Base-by-base conservation (phyloP, 1,284 basidiomycete genomes). In the Tetrapyrgos nigripes region DNA sequence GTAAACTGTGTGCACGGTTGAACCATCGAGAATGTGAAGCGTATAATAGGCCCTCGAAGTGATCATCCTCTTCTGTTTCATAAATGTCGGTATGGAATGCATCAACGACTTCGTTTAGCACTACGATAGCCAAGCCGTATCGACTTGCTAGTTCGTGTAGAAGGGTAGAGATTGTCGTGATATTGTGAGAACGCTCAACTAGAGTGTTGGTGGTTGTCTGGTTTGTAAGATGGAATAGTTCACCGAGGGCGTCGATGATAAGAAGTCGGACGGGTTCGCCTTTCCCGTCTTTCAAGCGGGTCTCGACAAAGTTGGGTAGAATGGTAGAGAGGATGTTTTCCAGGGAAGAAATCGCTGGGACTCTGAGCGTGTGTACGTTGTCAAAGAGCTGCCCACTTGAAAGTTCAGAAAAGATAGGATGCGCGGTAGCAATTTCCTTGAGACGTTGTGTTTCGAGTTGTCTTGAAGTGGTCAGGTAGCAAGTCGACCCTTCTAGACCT, bases 101-200 rank as follows among this genome's bases (percentile, higher is more conserved):
- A 66, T 94, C 91, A n/a, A 86, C 80, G 2, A 96, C 93, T 71
- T 95, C 92, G 72, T 96, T 97, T 47, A 97, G 76, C 37, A 96
- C 87, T 26, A 97, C 76, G 29, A 97, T 78, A 0, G 93, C 92
- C 24, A 96, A 71, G 33, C 79, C 76, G 66, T 90, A 79, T 57
- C 74, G 79, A 62, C 76, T 77, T 0, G 92, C 92, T 17, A 96
- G 75, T 2, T 72, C 66, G 70, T 95, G 93, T 6, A 96, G 81
- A 47, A 83, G 76, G 17, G 79, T 74, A 0, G 92, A 85, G 46
- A 94, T 82, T 55, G 85, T 78, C n/a, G 83, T 79, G 21, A 96
- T 78, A 61, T 84, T 81, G 61, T 83, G 83, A 2, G 92, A 87
- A 26, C 94, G 86, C 61, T 92, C 84, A 9, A 87, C 77, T 8